Evolutionary conservation across 352 stramenopile genomes (phyloP).

Genomic region (Pythium angustatum): DNA sequence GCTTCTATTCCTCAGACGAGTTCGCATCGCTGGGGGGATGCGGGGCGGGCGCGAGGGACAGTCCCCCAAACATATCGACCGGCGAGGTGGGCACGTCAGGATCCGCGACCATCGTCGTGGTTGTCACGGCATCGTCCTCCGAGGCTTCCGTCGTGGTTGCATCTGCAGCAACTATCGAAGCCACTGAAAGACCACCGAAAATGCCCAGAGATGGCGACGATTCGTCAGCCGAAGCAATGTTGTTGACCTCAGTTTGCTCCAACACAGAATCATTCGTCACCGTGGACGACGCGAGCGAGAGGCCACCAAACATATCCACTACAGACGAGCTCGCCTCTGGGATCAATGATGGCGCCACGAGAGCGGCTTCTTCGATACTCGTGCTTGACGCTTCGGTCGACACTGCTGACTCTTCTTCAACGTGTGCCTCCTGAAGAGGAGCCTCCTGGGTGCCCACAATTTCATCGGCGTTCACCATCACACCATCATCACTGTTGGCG

Average conservation of each 20-base stretch:
- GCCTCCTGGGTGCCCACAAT: background rate
- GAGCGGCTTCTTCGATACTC: background rate
- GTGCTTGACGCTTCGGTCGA: background rate
- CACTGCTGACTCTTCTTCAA: background rate
- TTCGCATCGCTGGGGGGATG: background rate
- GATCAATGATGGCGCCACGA: too few species aligned
- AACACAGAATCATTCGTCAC: slow-evolving; percentile 6
- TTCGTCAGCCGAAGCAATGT: background rate
- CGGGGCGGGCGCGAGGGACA: slow-evolving; percentile 5
- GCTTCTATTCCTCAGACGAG: slow-evolving; percentile 4
- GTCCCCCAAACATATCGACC: slow-evolving; percentile 22
- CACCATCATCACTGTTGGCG: slow-evolving; percentile 16
- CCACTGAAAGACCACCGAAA: slow-evolving; percentile 2
- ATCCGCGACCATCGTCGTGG: background rate
- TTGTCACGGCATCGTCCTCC: background rate
- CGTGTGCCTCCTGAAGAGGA: background rate
- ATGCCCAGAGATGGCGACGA: background rate
- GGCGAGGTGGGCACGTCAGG: slow-evolving; percentile 1
- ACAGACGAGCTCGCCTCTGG: background rate
- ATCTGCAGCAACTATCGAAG: background rate
- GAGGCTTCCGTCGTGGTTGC: background rate
- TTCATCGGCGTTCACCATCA: slow-evolving; percentile 12
- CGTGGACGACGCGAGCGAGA: background rate
- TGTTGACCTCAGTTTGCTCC: background rate
- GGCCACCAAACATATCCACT: slow-evolving; percentile 7